Percentiles rank a stretch among this genome's conserved stretches.
phyloP scores from a whole-genome alignment of 805 yeast genomes.

The Tetrapisispora iriomotensis region DNA sequence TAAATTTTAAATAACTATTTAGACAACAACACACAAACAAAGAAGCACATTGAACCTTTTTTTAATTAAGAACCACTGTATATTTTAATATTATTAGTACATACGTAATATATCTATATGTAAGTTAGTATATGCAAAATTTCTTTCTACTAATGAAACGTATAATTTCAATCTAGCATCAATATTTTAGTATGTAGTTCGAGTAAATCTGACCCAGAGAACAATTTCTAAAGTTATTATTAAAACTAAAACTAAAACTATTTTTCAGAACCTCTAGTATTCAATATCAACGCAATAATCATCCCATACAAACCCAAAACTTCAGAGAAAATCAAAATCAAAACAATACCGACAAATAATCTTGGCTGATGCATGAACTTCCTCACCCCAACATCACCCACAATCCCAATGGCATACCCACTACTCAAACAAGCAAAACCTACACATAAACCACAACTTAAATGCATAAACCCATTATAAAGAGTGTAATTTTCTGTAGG shows the following conservation, averaged over 20 bases:
- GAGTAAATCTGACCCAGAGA: no score
- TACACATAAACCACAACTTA: constrained; percentile 90
- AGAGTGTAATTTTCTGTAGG: constrained; percentile 75
- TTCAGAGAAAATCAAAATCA: constrained; percentile 84
- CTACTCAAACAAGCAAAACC: constrained; percentile 95
- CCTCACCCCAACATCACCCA: constrained; percentile 89
- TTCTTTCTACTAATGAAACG: no score
- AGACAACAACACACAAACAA: no score
- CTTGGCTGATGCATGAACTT: constrained; percentile 82
- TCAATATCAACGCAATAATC: constrained; percentile 87
- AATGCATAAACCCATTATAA: constrained; percentile 95
- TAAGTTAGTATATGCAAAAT: no score
- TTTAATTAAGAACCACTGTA: no score
- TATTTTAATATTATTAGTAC: no score
- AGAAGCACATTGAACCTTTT: no score
- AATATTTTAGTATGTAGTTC: no score
- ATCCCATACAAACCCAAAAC: constrained; percentile 87
- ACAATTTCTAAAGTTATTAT: no score
- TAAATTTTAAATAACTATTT: no score
- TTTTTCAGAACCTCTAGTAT: constrained; percentile 70
- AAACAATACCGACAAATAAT: constrained; percentile 80
- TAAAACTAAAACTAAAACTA: not conserved
- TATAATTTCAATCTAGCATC: no score
- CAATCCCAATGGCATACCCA: constrained; percentile 93
- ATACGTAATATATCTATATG: no score